These are phyloP conservation scores for baker's yeast (Saccharomyces cerevisiae) DNA, from an alignment of 805 yeast species.

Conservation along the genomic window DNA sequence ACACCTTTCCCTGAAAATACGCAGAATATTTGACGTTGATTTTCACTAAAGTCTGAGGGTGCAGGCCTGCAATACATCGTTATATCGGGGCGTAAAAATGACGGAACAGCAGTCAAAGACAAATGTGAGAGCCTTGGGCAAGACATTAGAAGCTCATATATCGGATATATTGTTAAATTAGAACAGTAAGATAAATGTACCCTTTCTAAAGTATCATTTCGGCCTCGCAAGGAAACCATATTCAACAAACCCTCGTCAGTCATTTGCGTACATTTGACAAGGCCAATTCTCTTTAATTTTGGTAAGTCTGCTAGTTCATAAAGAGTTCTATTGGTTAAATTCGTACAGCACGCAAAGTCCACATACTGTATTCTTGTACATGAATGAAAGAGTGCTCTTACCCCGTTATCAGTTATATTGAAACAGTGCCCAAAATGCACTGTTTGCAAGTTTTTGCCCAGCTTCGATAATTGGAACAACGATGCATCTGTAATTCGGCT, in stretches of 20 bases:
- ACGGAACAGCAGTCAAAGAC: constrained; percentile 82
- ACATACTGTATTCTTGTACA: constrained; percentile 86
- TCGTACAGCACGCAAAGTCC: constrained; percentile 90
- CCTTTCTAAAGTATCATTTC: constrained; percentile 78
- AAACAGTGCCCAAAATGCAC: constrained; percentile 92
- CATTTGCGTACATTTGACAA: constrained; percentile 83
- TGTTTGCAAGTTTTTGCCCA: constrained; percentile 77
- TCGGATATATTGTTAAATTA: constrained; percentile 68
- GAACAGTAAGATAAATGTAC: constrained; percentile 90
- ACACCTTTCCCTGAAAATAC: constrained; percentile 93
- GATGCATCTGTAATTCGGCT: constrained; percentile 76
- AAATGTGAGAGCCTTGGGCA: constrained; percentile 86
- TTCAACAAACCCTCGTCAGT: constrained; percentile 75
- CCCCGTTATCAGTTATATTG: constrained; percentile 83
- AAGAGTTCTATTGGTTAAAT: constrained; percentile 76
- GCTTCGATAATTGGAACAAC: constrained; percentile 55
- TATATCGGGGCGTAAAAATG: constrained; percentile 81
- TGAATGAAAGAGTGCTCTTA: constrained; percentile 57
- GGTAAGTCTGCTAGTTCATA: constrained; percentile 69
- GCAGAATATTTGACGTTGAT: constrained; percentile 79
- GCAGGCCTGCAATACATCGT: constrained; percentile 85
- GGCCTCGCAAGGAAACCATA: constrained; percentile 58
- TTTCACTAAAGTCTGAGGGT: constrained; percentile 82
- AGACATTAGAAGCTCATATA: constrained; percentile 59
- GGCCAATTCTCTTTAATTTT: constrained; percentile 78